Base-by-base conservation (phyloP, 345 rosid genomes). In the Bruguiera gymnorhiza region DNA sequence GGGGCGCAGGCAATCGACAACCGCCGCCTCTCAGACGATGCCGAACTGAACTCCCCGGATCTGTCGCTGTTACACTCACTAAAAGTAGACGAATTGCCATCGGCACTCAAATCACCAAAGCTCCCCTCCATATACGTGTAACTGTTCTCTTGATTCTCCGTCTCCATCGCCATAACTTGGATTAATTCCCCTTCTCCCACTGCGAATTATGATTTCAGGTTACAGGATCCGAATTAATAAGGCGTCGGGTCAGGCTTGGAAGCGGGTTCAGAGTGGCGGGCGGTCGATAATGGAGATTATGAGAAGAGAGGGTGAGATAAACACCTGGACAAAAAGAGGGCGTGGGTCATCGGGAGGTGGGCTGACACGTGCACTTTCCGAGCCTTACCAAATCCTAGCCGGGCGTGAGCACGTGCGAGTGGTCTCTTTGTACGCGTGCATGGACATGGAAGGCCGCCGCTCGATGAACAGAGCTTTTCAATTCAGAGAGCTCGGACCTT, bases 61-160 rank as follows among this genome's bases (percentile, higher is more conserved):
- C 89, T 82, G 67, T 95, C 97, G 79, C 98, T 94, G 83, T 86
- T 87, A 74, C 96, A 91, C 56, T 91, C 96, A 68, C 97, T 88
- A 80, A 94, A 91, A 79, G 97, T 90, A 21, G 92, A 83, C 56
- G 92, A 82, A 66, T 75, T 65, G 60, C 83, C 90, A 69, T 83
- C 77, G 73, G 68, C 58, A 70, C 76, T 72, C 52, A 70, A 50
- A 62, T 78, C 83, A 51, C 77, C 71, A 62, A 81, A 84, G 62
- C 68, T 80, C 71, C 77, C 73, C 54, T 85, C 87, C 81, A 81
- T 66, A 61, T 87, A 83, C 15, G 70, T 62, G 81, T 73, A 83
- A 60, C 50, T 43, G 50, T 71, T 78, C 30, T 54, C 67, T 6
- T 72, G 70, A 60, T 62, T 76, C 57, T 79, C 94, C 59, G 69